A percentile compares a stretch with the other conserved stretches of the same genome.
Conservation (phyloP, 768 basidiomycete species). For the Lactarius sanguifluus region DNA sequence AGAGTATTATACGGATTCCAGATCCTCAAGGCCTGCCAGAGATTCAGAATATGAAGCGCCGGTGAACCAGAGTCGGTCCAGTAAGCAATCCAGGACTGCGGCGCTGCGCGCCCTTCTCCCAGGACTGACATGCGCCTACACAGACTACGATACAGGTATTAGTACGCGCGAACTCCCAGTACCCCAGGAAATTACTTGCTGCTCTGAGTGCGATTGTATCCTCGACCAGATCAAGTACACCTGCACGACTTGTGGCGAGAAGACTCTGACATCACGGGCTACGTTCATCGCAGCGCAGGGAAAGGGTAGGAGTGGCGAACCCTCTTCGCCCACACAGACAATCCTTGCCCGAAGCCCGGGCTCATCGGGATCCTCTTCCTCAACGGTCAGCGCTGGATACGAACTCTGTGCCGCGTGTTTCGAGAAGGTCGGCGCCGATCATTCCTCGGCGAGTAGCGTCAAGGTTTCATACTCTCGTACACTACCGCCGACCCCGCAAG, state of each 20-base stretch:
- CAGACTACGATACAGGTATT: constrained; percentile 33
- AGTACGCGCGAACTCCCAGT: constrained; percentile 50
- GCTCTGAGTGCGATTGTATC: constrained; percentile 74
- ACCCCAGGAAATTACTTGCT: constrained; percentile 66
- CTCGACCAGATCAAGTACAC: constrained; percentile 85
- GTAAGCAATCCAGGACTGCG: not conserved
- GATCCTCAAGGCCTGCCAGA: constrained; percentile 11
- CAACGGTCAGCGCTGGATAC: constrained; percentile 50
- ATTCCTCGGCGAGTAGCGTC: constrained; percentile 54
- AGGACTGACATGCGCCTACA: not conserved
- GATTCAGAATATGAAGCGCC: constrained; percentile 15
- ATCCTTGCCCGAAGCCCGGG: constrained; percentile 13
- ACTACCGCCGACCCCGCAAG: constrained; percentile 36
- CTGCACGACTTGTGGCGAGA: constrained; percentile 85
- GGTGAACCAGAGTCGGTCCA: constrained; percentile 3
- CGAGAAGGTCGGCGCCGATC: constrained; percentile 71
- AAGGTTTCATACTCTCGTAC: constrained; percentile 46
- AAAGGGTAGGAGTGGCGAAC: constrained; percentile 48
- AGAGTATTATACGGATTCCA: not conserved
- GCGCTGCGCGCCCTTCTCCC: not conserved
- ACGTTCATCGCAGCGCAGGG: constrained; percentile 42
- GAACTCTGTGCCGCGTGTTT: constrained; percentile 85
- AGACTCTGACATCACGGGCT: constrained; percentile 42
- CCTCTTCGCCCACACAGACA: constrained; percentile 30
- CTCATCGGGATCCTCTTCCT: constrained; percentile 25